These are phyloP conservation scores for Keithomyces neogunnii DNA, from an alignment of 2,329 filamentous ascomycete genomes.

Conservation along the genomic window DNA sequence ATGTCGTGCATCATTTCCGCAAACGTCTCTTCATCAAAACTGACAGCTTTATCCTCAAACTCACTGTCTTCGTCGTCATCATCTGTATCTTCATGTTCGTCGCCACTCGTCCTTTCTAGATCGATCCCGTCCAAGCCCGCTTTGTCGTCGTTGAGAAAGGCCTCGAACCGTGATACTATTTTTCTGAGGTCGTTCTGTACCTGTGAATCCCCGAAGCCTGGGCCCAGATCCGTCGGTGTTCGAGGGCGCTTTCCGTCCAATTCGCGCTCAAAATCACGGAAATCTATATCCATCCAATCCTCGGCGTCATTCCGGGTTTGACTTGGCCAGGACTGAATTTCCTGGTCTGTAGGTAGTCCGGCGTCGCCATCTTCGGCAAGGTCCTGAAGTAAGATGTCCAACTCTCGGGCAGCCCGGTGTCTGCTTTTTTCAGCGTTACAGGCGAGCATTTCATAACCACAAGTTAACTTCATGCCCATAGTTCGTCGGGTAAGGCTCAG, in stretches of 20 bases:
- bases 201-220: slow-evolving; percentile 55
- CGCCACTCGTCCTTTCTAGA: slow-evolving; percentile 61
- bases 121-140: slow-evolving; percentile 75
- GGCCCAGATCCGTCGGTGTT: slow-evolving; percentile 22
- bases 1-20: slow-evolving; percentile 83
- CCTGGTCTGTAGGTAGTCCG: slow-evolving; percentile 58
- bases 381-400: slow-evolving; percentile 69
- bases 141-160: slow-evolving; percentile 78
- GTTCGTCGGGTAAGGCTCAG: slow-evolving; percentile 36
- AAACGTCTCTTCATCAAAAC: slow-evolving; percentile 80
- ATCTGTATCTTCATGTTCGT: slow-evolving; percentile 44
- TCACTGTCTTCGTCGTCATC: slow-evolving; percentile 46
- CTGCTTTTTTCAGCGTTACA: slow-evolving; percentile 59
- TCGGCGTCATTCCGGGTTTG: slow-evolving; percentile 67
- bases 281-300: slow-evolving; percentile 86
- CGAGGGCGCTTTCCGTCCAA: slow-evolving; percentile 44
- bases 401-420: slow-evolving; percentile 62
- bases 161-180: slow-evolving; percentile 89
- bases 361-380: slow-evolving; percentile 60
- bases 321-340: slow-evolving; percentile 64
- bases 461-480: slow-evolving; percentile 80
- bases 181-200: slow-evolving; percentile 73
- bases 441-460: slow-evolving; percentile 84
- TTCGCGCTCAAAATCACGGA: slow-evolving; percentile 79
- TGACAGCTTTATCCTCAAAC: slow-evolving; percentile 65